Conservation (phyloP, 768 basidiomycete genomes). For the Multifurca ochricompacta region DNA sequence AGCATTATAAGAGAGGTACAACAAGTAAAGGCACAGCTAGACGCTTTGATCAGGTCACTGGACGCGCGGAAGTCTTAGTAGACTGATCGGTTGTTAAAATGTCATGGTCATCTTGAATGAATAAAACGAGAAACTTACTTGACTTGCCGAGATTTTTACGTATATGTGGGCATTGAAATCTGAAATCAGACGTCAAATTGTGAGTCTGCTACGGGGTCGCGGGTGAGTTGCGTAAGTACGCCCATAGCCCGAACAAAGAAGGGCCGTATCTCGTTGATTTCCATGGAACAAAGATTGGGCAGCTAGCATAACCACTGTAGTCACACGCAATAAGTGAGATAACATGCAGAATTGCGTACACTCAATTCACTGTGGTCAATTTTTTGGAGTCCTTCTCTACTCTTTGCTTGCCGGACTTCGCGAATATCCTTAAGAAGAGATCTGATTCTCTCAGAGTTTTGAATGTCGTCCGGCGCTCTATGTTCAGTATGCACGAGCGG, state of each 20-base stretch:
- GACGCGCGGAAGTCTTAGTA: slow-evolving; percentile 22
- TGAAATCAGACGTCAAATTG: slow-evolving; percentile 1
- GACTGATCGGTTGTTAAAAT: neutral
- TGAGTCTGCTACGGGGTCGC: slow-evolving; percentile 20
- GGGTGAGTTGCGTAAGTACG: slow-evolving; percentile 50
- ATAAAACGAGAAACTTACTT: neutral
- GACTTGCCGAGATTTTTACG: neutral
- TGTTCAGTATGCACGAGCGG: neutral
- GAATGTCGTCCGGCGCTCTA: slow-evolving; percentile 87
- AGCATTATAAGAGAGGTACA: slow-evolving; percentile 58
- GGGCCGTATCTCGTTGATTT: slow-evolving; percentile 90
- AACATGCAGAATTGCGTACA: slow-evolving; percentile 36
- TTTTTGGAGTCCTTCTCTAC: slow-evolving; percentile 72
- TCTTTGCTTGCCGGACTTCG: slow-evolving; percentile 92
- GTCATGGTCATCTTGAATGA: neutral
- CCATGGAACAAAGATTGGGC: slow-evolving; percentile 80
- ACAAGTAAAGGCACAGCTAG: slow-evolving; percentile 41
- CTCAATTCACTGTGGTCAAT: slow-evolving; percentile 78
- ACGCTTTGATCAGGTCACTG: slow-evolving; percentile 32
- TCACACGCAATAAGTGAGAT: neutral
- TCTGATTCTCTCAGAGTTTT: slow-evolving; percentile 75
- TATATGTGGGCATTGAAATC: neutral
- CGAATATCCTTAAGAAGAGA: slow-evolving; percentile 90
- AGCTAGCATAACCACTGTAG: slow-evolving; percentile 41
- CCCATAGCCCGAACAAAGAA: slow-evolving; percentile 82